Evolutionary conservation across 2,329 filamentous ascomycete genomes (phyloP).

Genomic region (Raffaelea deltoideospora): DNA sequence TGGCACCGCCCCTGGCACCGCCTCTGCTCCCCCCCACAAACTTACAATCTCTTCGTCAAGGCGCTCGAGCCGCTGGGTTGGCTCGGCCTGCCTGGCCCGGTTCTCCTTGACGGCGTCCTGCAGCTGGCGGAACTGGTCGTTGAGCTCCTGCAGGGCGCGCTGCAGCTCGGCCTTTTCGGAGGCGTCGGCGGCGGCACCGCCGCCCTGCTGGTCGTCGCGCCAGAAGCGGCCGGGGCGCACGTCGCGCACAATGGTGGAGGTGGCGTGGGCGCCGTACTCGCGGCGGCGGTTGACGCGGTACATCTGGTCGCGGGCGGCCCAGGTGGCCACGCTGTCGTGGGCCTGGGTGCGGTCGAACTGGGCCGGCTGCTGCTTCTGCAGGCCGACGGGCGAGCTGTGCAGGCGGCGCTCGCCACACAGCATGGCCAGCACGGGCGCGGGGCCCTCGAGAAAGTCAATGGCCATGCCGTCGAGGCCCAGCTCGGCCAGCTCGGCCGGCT

Average conservation of each 20-base stretch:
- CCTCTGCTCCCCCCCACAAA: too few species aligned
- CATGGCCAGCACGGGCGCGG: constrained; percentile 73
- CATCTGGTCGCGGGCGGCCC: constrained; percentile 49
- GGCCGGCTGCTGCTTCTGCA: constrained; percentile 46
- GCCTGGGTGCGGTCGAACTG: constrained; percentile 52
- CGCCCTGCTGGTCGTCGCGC: constrained; percentile 63
- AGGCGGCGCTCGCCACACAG: constrained; percentile 61
- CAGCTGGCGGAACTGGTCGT: constrained; percentile 19
- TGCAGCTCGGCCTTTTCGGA: constrained; percentile 48
- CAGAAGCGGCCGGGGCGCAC: constrained; percentile 52
- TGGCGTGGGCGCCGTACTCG: constrained; percentile 66
- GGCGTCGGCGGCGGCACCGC: too few species aligned
- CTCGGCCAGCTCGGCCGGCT: constrained; percentile 34
- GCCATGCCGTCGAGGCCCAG: constrained; percentile 69
- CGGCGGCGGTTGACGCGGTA: constrained; percentile 55
- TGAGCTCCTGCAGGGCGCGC: constrained; percentile 30
- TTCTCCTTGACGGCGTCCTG: constrained; percentile 18
- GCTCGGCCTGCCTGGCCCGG: constrained; percentile 20
- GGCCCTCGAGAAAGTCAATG: constrained; percentile 64
- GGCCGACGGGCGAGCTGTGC: constrained; percentile 51
- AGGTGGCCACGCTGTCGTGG: constrained; percentile 44
- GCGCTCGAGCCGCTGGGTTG: constrained; percentile 21
- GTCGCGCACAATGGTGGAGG: constrained; percentile 50
- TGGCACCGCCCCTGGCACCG: too few species aligned
- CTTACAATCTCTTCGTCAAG: constrained; percentile 31